Evolutionary conservation across 257 asterid genomes (phyloP).

Genomic region (Oldenlandia corymbosa): DNA sequence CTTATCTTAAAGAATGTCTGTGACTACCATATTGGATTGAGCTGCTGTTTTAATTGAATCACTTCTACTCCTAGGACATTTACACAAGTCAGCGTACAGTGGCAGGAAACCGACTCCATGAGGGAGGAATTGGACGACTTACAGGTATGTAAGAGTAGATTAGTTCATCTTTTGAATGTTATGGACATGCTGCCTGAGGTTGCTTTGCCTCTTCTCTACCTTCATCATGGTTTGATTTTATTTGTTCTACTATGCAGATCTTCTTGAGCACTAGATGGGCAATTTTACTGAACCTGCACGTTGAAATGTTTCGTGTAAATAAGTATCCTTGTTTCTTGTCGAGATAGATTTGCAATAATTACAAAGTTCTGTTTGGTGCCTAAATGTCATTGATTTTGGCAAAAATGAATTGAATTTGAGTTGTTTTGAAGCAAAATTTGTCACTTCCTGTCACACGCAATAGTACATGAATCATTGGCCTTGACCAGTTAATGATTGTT

Average conservation of each 20-base stretch:
- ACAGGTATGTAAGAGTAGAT: slow-evolving; percentile 47
- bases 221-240: slow-evolving; percentile 10
- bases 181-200: slow-evolving; percentile 9
- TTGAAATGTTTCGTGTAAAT: slow-evolving; percentile 97
- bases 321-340: slow-evolving; percentile 70
- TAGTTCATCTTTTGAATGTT: slow-evolving; percentile 2
- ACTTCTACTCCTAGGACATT: slow-evolving; percentile 65
- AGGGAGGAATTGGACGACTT: slow-evolving; percentile 98
- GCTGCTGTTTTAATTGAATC: slow-evolving; percentile 11
- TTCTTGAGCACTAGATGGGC: slow-evolving; percentile 99
- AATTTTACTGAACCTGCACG: slow-evolving; percentile 88
- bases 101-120: slow-evolving; percentile 99
- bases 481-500: too few species aligned
- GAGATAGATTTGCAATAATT: slow-evolving; percentile 2
- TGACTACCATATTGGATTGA: background rate
- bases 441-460: too few species aligned
- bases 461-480: too few species aligned
- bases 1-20: background rate
- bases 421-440: too few species aligned
- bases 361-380: background rate
- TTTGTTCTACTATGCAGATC: slow-evolving; percentile 51
- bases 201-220: slow-evolving; percentile 5
- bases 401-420: background rate
- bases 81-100: slow-evolving; percentile 97
- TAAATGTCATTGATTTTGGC: background rate